phyloP scores from a whole-genome alignment of 345 rosid genomes.

The Fremontodendron californicum region DNA sequence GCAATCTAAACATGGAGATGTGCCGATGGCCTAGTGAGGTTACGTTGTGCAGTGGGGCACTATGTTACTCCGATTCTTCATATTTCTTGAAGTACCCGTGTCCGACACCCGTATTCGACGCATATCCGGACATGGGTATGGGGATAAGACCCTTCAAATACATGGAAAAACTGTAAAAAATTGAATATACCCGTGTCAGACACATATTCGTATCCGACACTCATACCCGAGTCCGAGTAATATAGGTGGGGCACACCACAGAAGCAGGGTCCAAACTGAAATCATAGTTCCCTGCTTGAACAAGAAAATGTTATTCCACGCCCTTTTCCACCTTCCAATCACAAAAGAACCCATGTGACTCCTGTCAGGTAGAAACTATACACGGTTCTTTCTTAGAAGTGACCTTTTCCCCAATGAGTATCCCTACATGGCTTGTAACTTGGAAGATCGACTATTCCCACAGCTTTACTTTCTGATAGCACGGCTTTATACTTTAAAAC shows the following conservation, averaged over 20 bases:
- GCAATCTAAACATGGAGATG: constrained; percentile 4
- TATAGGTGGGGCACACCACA: constrained; percentile 22
- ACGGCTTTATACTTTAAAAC: background rate
- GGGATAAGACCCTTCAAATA: no score
- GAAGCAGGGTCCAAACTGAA: constrained; percentile 10
- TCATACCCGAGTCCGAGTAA: no score
- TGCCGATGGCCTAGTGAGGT: constrained; percentile 5
- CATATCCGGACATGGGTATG: no score
- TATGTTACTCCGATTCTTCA: no score
- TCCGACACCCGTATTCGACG: no score
- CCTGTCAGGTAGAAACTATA: constrained; percentile 25
- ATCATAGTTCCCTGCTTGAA: constrained; percentile 11
- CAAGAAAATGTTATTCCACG: constrained; percentile 16
- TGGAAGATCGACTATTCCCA: background rate
- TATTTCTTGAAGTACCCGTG: no score
- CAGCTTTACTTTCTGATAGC: constrained; percentile 9
- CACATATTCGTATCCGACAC: no score
- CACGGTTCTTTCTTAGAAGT: constrained; percentile 12
- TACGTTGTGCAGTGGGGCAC: constrained; percentile 19
- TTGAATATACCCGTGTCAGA: no score
- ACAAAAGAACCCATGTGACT: constrained; percentile 30
- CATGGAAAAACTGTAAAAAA: no score
- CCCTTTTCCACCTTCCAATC: constrained; percentile 18
- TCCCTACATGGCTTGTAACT: constrained; percentile 2
- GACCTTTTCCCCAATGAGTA: constrained; percentile 21